Evolutionary conservation across 495 filamentous ascomycete genomes (phyloP), one percentile per base, ranked within the genome.

Genomic region (Rusavskia elegans): DNA sequence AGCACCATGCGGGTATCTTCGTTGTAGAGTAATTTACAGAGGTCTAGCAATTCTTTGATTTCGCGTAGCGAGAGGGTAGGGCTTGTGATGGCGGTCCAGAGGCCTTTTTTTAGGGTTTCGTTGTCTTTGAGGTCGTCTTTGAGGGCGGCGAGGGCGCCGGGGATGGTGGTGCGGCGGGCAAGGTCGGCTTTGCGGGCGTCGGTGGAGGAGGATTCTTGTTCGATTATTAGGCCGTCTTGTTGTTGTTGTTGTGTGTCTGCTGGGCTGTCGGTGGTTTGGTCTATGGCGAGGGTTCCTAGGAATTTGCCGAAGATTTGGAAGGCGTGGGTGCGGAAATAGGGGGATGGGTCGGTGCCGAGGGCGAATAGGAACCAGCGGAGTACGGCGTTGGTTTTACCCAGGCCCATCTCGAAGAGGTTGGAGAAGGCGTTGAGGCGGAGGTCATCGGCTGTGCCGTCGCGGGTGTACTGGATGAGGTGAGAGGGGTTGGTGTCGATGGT

Each of bases 351-450:
- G 5, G 77, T 79, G 21, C 78, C 84, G 60, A 93, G 69, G 25
- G 76, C 73, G 49, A 76, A 76, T 13, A 95, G 71, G 45, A 95
- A 77, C 61, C 85, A 83, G 50, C 71, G 71, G 38, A 89, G 58
- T 23, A 95, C 71, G 2, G 73, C 65, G 10, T 77, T 67, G 48
- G 76, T 76, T 29, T 75, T 69, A 35, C 88, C 69, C 44, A 85
- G 68, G 36, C 89, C 88, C 17, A 93, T 74, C 42, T 90, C 82
- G 37, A 90, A 73, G 1, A 97, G 73, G 50, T 79, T 84, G 48
- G 83, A 75, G 60, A 94, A 95, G 2, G 88, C 89, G 55, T 84
- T 81, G 37, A 94, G 66, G 2, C 92, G 84, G 25, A 97, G 79
- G 14, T 79, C 69, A 50, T 95, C 87, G 41, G 80, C 78, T 19